Percentiles rank a stretch among this genome's conserved stretches.
Conservation (phyloP, 2,329 filamentous ascomycete species). For the Septoria linicola region DNA sequence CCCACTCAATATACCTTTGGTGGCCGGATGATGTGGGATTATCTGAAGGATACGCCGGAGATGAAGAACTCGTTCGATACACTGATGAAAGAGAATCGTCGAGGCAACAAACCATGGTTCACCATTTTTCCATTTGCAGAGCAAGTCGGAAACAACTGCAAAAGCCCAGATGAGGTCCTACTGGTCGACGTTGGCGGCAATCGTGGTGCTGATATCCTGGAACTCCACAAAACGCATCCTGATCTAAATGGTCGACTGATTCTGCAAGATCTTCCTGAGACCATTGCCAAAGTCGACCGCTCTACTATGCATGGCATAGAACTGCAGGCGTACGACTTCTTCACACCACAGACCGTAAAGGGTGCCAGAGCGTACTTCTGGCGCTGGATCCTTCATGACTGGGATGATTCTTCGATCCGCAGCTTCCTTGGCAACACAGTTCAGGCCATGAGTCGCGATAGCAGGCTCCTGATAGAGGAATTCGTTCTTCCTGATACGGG, state of each 20-base stretch:
- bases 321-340: conserved; percentile 31
- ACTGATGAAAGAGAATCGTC: conserved; percentile 13
- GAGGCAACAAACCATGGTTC: conserved; percentile 13
- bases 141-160: conserved; percentile 6
- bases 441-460: conserved; percentile 23
- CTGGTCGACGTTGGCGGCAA: conserved; percentile 33
- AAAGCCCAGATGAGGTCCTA: conserved; percentile 20
- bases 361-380: conserved; percentile 31
- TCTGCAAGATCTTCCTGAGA: conserved; percentile 31
- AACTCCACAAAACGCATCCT: conserved; percentile 20
- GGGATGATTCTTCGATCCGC: conserved; percentile 27
- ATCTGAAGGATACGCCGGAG: conserved; percentile 14
- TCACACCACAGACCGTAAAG: conserved; percentile 30
- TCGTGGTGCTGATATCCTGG: conserved; percentile 27
- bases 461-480: conserved; percentile 30
- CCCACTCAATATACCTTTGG: conserved; percentile 14
- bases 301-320: conserved; percentile 16
- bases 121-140: conserved; percentile 15
- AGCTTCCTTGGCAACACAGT: conserved; percentile 27
- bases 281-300: conserved; percentile 25
- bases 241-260: conserved; percentile 27
- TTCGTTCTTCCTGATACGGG: conserved; percentile 24
- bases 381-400: conserved; percentile 31
- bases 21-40: conserved; percentile 15
- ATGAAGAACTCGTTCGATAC: conserved; percentile 17